These are phyloP conservation scores for Syzygium malaccense DNA, from an alignment of 441 rosid genomes.

Conservation along the genomic window DNA sequence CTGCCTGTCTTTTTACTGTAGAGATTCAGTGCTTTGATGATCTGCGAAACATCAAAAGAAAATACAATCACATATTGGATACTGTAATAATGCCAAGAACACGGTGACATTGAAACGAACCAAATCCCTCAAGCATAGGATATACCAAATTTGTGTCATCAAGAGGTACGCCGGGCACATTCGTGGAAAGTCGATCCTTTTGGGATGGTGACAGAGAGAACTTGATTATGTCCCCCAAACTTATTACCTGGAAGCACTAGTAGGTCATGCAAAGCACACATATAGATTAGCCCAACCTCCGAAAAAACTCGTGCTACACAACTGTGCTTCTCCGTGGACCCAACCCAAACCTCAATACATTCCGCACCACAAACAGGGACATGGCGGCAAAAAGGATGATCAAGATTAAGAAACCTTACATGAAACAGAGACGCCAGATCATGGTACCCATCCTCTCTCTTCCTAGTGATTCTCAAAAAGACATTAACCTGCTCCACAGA, in stretches of 20 bases:
- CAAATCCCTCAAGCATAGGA: not conserved
- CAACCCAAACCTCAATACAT: not conserved
- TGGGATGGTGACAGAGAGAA: conserved; percentile 86
- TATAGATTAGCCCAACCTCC: no score
- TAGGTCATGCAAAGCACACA: not conserved
- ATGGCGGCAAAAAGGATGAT: not conserved
- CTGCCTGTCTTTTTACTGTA: conserved; percentile 85
- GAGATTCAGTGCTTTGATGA: conserved; percentile 88
- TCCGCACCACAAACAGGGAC: not conserved
- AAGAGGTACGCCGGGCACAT: conserved; percentile 83
- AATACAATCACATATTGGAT: not conserved
- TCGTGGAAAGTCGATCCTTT: conserved; percentile 73
- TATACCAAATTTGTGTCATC: conserved; percentile 69
- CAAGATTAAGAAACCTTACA: conserved; percentile 29
- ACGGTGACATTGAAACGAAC: not conserved
- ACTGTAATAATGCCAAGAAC: not conserved
- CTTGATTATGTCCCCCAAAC: conserved; percentile 81
- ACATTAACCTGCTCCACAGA: conserved; percentile 60
- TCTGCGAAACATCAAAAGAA: conserved; percentile 31
- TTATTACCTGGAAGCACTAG: conserved; percentile 47
- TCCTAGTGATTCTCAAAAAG: conserved; percentile 80
- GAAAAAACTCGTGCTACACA: not conserved
- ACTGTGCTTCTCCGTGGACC: not conserved
- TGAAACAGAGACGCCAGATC: conserved; percentile 95
- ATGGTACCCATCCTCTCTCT: conserved; percentile 88